Evolutionary conservation across 208 protist species (phyloP), one percentile per base, ranked within the genome.

Genomic region (Leishmania turanica): DNA sequence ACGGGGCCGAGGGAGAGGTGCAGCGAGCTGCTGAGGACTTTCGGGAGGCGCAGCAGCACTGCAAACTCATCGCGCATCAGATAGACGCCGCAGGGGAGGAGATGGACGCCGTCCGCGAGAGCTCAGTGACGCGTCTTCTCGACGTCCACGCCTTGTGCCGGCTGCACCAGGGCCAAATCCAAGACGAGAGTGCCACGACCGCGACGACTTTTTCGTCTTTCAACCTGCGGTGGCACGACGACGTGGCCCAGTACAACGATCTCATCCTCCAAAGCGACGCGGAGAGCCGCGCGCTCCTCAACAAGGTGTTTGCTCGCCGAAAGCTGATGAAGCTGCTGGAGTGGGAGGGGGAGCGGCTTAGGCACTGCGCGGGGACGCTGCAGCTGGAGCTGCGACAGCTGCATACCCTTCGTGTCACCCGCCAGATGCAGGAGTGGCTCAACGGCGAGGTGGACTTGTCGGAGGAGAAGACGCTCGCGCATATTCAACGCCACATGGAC

Each of bases 371-470:
- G n/a, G 90, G 89, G 27, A 94, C 92, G 49, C 79, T 96, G 56
- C 85, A 97, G 79, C 88, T 98, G 87, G 95, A 99, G 80, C 90
- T 97, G 64, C 92, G 94, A 53, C 91, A 97, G 69, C 88, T 98
- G 69, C 98, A 99, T 89, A 97, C 98, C 15, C 89, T 99, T 45
- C 87, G 96, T n/a, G 97, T 99, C 31, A 99, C 97, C 3, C 97
- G 98, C 60, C 86, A 93, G 69, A 98, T 99, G 91, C 98, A 99
- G 89, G 94, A 98, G 68, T 92, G 95, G 78, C 92, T 99, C 71
- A 93, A 92, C 74, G 95, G 94, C n/a, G 96, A 93, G 72, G 84
- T 77, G 7, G 85, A 85, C 6, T 71, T 86, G 58, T 90, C 90
- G 56, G 90, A 90, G 72, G 93, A 96, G 71, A 87, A 92, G 47